A percentile compares a stretch with the other conserved stretches of the same genome.
These are phyloP conservation scores for Linnemannia hyalina DNA, from an alignment of 192 early-diverging fungal species.

Conservation along the genomic window DNA sequence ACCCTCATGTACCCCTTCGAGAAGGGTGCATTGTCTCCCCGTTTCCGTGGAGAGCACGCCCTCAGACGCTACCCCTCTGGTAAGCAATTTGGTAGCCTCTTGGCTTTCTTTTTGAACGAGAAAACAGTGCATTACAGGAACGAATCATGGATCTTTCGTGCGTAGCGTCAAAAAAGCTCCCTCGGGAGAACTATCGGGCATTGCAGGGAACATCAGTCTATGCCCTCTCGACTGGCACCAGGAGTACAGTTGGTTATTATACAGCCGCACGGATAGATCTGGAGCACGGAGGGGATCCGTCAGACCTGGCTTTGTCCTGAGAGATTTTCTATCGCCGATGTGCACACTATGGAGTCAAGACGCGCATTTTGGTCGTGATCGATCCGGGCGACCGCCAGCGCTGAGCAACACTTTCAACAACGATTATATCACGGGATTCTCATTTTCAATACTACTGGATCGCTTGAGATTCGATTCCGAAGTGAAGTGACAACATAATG, in stretches of 20 bases:
- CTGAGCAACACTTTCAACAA: background rate
- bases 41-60: constrained; percentile 98
- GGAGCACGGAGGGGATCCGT: background rate
- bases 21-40: constrained; percentile 92
- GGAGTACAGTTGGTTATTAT: no score
- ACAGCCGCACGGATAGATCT: no score
- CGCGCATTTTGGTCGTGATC: background rate
- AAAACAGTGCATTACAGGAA: background rate
- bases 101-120: background rate
- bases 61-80: constrained; percentile 94
- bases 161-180: background rate
- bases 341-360: no score
- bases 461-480: background rate
- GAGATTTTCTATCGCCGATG: background rate
- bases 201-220: no score
- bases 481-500: background rate
- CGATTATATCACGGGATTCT: background rate
- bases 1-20: constrained; percentile 97
- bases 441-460: background rate
- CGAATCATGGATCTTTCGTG: background rate
- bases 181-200: no score
- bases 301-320: background rate
- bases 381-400: background rate
- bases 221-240: no score
- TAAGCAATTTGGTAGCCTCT: constrained; percentile 40